A percentile compares a stretch with the other conserved stretches of the same genome.
Evolutionary conservation across 495 filamentous ascomycete species (phyloP).

Genomic region (Ramalina intermedia): DNA sequence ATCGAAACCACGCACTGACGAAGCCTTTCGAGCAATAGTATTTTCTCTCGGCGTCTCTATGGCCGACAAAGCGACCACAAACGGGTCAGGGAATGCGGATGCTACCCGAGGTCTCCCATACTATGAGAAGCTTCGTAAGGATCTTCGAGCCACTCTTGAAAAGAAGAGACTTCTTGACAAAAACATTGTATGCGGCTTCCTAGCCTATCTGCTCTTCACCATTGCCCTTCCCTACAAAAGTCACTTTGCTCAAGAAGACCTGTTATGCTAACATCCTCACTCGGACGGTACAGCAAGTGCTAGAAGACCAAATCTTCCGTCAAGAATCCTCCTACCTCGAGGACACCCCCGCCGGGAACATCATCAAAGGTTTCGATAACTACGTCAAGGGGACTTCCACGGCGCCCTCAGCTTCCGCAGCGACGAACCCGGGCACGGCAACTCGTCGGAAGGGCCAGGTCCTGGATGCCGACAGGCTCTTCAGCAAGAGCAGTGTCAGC

Average conservation of each 20-base stretch:
- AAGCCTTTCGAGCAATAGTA: background rate
- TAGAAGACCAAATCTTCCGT: constrained; percentile 75
- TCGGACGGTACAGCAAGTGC: constrained; percentile 27
- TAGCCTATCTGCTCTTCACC: background rate
- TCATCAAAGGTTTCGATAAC: constrained; percentile 92
- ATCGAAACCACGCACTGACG: no score
- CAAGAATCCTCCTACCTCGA: constrained; percentile 83
- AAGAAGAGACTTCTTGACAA: constrained; percentile 55
- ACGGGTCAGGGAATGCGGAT: constrained; percentile 11
- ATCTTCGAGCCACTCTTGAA: constrained; percentile 50
- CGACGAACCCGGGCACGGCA: constrained; percentile 15
- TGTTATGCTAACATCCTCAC: background rate
- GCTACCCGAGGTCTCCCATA: constrained; percentile 43
- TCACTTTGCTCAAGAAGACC: background rate
- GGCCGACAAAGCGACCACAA: constrained; percentile 33
- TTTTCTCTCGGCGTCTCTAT: constrained; percentile 18
- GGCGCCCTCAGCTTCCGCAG: constrained; percentile 14
- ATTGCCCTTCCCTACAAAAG: background rate
- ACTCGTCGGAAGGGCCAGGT: constrained; percentile 33
- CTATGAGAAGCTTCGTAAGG: constrained; percentile 58
- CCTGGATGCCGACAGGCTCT: constrained; percentile 35
- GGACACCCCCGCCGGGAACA: constrained; percentile 81
- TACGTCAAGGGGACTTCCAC: constrained; percentile 75
- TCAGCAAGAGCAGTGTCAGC: constrained; percentile 35
- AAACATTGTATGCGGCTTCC: constrained; percentile 35